phyloP scores from a whole-genome alignment of 176 grass and related monocot species.

The Oryza meridionalis region DNA sequence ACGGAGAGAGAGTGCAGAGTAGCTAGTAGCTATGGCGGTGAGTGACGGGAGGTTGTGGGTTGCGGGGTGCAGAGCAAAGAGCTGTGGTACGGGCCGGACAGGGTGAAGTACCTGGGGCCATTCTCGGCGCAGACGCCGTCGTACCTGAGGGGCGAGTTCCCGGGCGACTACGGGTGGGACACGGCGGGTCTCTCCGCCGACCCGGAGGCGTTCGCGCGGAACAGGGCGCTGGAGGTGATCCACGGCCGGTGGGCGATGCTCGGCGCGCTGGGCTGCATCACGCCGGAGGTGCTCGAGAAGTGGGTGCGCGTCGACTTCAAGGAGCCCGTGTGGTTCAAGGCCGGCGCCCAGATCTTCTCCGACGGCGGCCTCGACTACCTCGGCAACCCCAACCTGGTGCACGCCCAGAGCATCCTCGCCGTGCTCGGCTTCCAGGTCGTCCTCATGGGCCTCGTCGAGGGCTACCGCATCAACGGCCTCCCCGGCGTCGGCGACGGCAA shows the following conservation, averaged over 20 bases:
- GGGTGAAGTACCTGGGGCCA: conserved; percentile 90
- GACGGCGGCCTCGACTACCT: conserved; percentile 97
- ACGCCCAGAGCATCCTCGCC: conserved; percentile 96
- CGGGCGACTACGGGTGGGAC: conserved; percentile 97
- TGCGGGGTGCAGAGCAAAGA: conserved; percentile 60
- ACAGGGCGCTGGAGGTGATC: conserved; percentile 95
- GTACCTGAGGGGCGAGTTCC: conserved; percentile 89
- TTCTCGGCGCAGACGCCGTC: conserved; percentile 93
- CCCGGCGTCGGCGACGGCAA: conserved; percentile 89
- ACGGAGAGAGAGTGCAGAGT: too few species aligned
- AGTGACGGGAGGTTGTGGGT: neutral
- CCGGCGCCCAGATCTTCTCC: conserved; percentile 95
- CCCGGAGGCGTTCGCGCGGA: conserved; percentile 89
- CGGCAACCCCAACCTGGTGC: conserved; percentile 95
- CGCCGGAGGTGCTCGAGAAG: conserved; percentile 83
- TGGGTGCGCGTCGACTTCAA: conserved; percentile 95
- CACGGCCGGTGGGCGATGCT: conserved; percentile 96
- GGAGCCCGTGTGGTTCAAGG: conserved; percentile 99
- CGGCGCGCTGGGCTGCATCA: conserved; percentile 89
- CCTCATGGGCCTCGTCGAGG: conserved; percentile 95
- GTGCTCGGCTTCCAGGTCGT: conserved; percentile 87
- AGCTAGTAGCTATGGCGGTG: too few species aligned
- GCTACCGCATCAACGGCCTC: conserved; percentile 90
- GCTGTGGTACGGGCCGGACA: conserved; percentile 86
- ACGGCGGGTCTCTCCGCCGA: conserved; percentile 91